Percentiles rank a stretch among this genome's conserved stretches.
Evolutionary conservation across 495 filamentous ascomycete species (phyloP).

Genomic region (Pseudotulostoma volvatum): DNA sequence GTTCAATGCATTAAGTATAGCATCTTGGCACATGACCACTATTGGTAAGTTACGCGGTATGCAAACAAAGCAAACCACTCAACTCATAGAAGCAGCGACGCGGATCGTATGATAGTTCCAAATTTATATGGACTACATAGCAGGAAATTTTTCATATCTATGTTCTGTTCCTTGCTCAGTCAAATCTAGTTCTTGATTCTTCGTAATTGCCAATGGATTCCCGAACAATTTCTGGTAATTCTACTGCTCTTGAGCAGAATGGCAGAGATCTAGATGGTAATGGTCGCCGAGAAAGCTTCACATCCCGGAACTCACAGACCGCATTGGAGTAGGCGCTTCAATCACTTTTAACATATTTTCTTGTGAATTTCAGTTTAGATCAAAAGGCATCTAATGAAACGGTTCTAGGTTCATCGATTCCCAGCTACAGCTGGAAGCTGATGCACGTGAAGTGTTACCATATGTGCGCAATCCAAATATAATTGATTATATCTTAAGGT

Average conservation of each 20-base stretch:
- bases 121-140: no score
- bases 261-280: constrained; percentile 5
- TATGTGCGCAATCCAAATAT: constrained; percentile 40
- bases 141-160: no score
- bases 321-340: constrained; percentile 53
- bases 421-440: constrained; percentile 80
- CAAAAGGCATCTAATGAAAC: constrained; percentile 13
- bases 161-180: no score
- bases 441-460: constrained; percentile 85
- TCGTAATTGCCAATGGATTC: background rate
- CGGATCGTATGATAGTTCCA: no score
- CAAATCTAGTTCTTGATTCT: background rate
- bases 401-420: constrained; percentile 83
- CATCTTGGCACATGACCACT: no score
- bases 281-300: constrained; percentile 34
- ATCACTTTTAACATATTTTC: background rate
- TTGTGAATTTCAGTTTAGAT: background rate
- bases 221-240: background rate
- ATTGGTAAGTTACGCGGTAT: no score
- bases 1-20: no score
- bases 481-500: no score
- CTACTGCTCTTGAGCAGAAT: background rate
- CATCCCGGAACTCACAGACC: constrained; percentile 65
- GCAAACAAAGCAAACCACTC: no score
- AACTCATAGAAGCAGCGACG: no score